Conservation (phyloP, 768 basidiomycete species). For the Coprinopsis sp. region DNA sequence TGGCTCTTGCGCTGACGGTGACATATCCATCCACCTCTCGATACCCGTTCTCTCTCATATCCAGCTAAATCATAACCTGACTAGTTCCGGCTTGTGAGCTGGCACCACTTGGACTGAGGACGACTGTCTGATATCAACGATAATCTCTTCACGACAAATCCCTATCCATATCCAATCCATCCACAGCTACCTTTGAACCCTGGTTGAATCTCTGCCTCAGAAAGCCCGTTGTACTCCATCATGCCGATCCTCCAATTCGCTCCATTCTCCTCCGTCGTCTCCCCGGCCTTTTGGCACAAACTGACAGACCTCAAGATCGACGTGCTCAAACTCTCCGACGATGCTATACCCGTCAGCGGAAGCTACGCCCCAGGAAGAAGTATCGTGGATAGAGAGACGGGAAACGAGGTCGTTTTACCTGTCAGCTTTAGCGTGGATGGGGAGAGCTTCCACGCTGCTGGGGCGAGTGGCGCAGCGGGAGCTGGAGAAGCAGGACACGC, state of each 20-base stretch:
- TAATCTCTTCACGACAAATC: too few relatives aligned
- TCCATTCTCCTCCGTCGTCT: slow-evolving; percentile 81
- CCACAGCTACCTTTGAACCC: too few relatives aligned
- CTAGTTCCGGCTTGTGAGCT: too few relatives aligned
- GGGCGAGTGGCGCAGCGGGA: neutral
- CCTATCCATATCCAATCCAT: too few relatives aligned
- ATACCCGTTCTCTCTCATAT: too few relatives aligned
- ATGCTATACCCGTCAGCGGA: slow-evolving; percentile 56
- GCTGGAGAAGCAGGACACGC: slow-evolving; percentile 27
- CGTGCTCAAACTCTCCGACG: slow-evolving; percentile 77
- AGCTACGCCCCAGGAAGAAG: slow-evolving; percentile 68
- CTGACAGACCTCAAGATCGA: slow-evolving; percentile 90
- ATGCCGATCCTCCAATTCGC: slow-evolving; percentile 81
- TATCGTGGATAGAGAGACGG: slow-evolving; percentile 73
- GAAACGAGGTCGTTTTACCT: slow-evolving; percentile 65
- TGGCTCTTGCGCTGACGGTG: too few relatives aligned
- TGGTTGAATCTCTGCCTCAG: too few relatives aligned
- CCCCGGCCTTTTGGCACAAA: slow-evolving; percentile 91
- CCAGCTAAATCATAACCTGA: too few relatives aligned
- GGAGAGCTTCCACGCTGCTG: slow-evolving; percentile 52
- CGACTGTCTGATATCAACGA: too few relatives aligned
- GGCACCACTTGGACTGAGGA: too few relatives aligned
- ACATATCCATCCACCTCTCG: too few relatives aligned
- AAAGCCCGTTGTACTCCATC: too few relatives aligned
- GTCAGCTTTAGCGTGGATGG: slow-evolving; percentile 61